Base-by-base conservation (phyloP, 2,329 filamentous ascomycete species). In the Colletotrichum sp. region DNA sequence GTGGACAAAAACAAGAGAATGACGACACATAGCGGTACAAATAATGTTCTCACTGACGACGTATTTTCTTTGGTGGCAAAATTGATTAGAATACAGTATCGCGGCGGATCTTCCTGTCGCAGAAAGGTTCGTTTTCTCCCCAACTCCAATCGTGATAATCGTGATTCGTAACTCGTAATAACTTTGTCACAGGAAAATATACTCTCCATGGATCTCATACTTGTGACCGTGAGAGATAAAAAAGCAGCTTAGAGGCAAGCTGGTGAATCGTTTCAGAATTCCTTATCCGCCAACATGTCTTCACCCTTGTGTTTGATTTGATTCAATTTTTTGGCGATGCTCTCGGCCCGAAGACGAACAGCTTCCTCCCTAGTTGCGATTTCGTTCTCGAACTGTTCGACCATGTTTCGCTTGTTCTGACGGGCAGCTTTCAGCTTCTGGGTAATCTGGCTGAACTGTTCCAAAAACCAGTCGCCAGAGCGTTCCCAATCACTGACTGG, bases 1-100 rank as follows among this genome's bases (percentile, higher is more conserved):
- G 90, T 95, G 3, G 89, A 89, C 56, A 88, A 88, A 78, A 88
- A 93, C 78, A 87, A 93, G 78, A 90, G 86, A 76, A 91, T 94
- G 25, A 88, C 89, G 81, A 84, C 92, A 78, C 22, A 80, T 90
- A 74, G 83, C 87, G 48, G 88, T 93, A 62, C 85, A 80, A 55
- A 55, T 4, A 70, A 36, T n/a, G 64, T 66, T 56, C 71, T 61
- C 48, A 39, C 22, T 62, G 22, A 32, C 16, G 28, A 12, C n/a
- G 28, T 10, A 15, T 58, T 60, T 8, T 27, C 10, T n/a, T 22
- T n/a, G 66, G 62, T 48, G 22, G 12, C 27, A 22, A 34, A 39
- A 25, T 52, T 34, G 18, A 25, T 28, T 43, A 39, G 18, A n/a
- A 18, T 36, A 32, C 6, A 61, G 58, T 13, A 61, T 32, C 16